Evolutionary conservation across 139 green algal species (phyloP), one percentile per base, ranked within the genome.

Genomic region (Micractinium conductrix): DNA sequence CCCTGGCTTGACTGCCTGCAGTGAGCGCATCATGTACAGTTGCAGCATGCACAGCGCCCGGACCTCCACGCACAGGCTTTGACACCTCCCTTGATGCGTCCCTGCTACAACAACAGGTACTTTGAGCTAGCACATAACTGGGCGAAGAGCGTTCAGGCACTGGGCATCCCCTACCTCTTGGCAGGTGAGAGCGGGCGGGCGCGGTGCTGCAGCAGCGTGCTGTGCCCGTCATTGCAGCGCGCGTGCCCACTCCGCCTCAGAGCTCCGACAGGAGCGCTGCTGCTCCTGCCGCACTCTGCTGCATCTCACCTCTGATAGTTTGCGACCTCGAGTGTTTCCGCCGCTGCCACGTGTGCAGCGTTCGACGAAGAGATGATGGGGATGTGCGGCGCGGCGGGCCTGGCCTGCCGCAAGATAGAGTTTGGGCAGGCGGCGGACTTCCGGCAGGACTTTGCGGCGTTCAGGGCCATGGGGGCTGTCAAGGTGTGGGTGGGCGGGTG

Each of bases 41-140:
- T n/a, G n/a, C n/a, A n/a, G n/a, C n/a, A n/a, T n/a, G n/a, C n/a
- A n/a, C n/a, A n/a, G n/a, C n/a, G n/a, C n/a, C n/a, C n/a, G n/a
- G n/a, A n/a, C n/a, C n/a, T n/a, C n/a, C n/a, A n/a, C n/a, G n/a
- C n/a, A n/a, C n/a, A n/a, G n/a, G n/a, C n/a, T n/a, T n/a, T n/a
- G n/a, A n/a, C n/a, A n/a, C n/a, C n/a, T n/a, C n/a, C n/a, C n/a
- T n/a, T n/a, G n/a, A n/a, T n/a, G n/a, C n/a, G n/a, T n/a, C n/a
- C n/a, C n/a, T n/a, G n/a, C n/a, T n/a, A n/a, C n/a, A n/a, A n/a
- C n/a, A n/a, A n/a, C n/a, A n/a, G n/a, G n/a, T 79, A 79, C 44
- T 79, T 79, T 42, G 72, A 79, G 9, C 72, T 79, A 30, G 43
- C 43, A 17, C 44, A 62, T 44, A 79, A 79, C 43, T 79, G 72